Percentiles rank a stretch among this genome's conserved stretches.
Evolutionary conservation across 768 basidiomycete genomes (phyloP).

Genomic region (Lactifluus subvellereus): DNA sequence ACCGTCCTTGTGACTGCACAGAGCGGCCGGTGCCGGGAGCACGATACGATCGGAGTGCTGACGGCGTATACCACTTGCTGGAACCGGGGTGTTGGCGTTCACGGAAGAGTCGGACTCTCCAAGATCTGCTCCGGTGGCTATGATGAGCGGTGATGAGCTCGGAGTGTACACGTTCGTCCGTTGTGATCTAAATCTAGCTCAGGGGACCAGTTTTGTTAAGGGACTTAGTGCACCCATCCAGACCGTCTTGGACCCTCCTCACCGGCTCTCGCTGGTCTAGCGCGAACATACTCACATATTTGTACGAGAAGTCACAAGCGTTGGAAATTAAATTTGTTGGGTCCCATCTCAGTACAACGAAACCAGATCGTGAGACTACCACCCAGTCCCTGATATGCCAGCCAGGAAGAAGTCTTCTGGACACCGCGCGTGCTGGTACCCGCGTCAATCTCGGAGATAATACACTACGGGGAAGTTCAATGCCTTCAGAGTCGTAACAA

Average conservation of each 20-base stretch:
- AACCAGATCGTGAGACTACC: background rate
- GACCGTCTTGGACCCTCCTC: background rate
- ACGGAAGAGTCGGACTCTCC: background rate
- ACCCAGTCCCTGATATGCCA: no score
- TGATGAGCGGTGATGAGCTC: conserved; percentile 18
- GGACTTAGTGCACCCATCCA: background rate
- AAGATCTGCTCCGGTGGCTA: conserved; percentile 8
- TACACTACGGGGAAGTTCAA: background rate
- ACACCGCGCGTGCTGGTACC: background rate
- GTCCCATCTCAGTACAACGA: background rate
- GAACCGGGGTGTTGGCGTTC: conserved; percentile 2
- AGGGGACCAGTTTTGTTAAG: background rate
- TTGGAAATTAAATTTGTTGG: background rate
- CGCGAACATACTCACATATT: background rate
- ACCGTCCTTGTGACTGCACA: conserved; percentile 1
- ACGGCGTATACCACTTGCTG: background rate
- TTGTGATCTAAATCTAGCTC: background rate
- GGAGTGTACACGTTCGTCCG: background rate
- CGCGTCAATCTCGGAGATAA: conserved; percentile 4
- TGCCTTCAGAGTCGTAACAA: conserved; percentile 1
- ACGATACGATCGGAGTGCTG: conserved; percentile 7
- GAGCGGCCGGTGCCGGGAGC: background rate
- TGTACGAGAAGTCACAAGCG: background rate
- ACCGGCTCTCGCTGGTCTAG: background rate
- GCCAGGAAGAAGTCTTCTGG: background rate